Conservation (phyloP, 441 rosid species). For the Corymbia citriodora region DNA sequence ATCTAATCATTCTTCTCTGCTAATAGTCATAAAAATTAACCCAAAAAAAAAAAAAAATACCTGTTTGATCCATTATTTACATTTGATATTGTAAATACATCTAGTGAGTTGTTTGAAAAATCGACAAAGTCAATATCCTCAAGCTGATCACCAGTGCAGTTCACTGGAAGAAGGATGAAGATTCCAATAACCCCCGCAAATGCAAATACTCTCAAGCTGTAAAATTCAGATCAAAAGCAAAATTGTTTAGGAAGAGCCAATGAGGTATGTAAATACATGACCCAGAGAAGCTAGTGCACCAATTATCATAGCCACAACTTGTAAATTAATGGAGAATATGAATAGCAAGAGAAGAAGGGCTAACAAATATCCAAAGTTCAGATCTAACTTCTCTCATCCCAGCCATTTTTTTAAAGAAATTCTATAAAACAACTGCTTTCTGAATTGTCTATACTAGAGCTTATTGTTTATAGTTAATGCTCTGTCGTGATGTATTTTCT, state of each 20-base stretch:
- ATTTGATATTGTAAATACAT: conserved; percentile 81
- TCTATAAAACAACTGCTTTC: neutral
- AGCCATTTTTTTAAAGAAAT: neutral
- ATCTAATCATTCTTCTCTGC: neutral
- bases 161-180: conserved; percentile 86
- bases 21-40: neutral
- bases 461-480: neutral
- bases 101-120: conserved; percentile 72
- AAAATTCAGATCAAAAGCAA: conserved; percentile 18
- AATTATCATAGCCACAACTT: neutral
- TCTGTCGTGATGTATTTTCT: neutral
- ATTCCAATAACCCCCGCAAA: conserved; percentile 85
- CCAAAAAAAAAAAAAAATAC: conserved; percentile 20
- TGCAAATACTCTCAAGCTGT: conserved; percentile 85
- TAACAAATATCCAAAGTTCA: neutral
- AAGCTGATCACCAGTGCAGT: conserved; percentile 69
- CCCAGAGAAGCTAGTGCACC: neutral
- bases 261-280: neutral
- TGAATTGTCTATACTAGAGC: neutral
- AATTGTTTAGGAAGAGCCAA: neutral
- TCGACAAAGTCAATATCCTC: conserved; percentile 53
- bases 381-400: neutral
- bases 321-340: neutral
- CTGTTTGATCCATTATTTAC: conserved; percentile 55
- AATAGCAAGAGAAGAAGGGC: neutral